Conservation (phyloP, 768 basidiomycete genomes). For the Mycena epipterygia region DNA sequence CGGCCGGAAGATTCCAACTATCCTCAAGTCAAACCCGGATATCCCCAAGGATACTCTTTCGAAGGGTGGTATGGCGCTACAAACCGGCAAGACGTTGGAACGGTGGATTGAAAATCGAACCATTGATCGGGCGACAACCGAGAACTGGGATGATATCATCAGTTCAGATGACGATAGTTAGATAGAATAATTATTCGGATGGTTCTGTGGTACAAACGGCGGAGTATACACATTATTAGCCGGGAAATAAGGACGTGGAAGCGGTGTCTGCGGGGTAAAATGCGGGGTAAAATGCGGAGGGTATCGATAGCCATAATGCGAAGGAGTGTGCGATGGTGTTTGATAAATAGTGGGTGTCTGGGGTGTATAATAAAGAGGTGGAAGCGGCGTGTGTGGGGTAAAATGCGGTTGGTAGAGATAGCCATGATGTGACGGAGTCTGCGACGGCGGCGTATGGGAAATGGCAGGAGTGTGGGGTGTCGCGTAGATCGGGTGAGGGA, state of each 20-base stretch:
- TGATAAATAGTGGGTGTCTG: too few relatives aligned
- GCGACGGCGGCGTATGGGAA: not conserved
- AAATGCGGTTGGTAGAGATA: not conserved
- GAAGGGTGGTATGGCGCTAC: conserved; percentile 33
- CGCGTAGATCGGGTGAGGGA: not conserved
- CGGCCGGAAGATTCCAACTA: conserved; percentile 33
- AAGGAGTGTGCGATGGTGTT: too few relatives aligned
- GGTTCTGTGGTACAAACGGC: not conserved
- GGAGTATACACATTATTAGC: not conserved
- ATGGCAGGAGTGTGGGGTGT: not conserved
- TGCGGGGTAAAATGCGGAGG: not conserved
- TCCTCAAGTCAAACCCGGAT: conserved; percentile 20
- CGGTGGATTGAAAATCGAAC: conserved; percentile 39
- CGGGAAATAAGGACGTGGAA: not conserved
- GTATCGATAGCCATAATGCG: too few relatives aligned
- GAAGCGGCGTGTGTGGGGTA: not conserved
- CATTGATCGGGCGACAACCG: conserved; percentile 26
- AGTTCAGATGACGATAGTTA: not conserved
- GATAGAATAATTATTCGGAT: not conserved
- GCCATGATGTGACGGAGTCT: not conserved
- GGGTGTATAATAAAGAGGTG: too few relatives aligned
- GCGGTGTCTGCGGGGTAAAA: not conserved
- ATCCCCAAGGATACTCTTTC: conserved; percentile 33
- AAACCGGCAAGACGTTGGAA: conserved; percentile 23
- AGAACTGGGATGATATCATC: conserved; percentile 28